phyloP scores from a whole-genome alignment of 805 yeast species.

The Metschnikowia kofuensis region DNA sequence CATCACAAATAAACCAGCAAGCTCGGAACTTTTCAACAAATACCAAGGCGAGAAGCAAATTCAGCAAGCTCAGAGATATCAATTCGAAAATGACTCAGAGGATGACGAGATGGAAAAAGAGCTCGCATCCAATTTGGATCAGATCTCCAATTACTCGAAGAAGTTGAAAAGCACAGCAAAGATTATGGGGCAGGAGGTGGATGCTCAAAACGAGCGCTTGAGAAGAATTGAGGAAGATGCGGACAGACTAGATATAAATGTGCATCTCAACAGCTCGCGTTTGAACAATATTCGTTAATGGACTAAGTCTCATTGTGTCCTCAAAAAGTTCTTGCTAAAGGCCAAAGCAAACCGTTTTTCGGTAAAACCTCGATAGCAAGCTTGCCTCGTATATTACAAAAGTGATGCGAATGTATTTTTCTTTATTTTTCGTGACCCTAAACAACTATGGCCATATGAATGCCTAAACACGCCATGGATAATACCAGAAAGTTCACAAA shows the following conservation, averaged over 20 bases:
- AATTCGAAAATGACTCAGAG: conserved; percentile 86
- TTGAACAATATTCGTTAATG: conserved; percentile 48
- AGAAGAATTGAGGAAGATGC: conserved; percentile 79
- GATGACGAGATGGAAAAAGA: conserved; percentile 92
- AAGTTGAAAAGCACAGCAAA: conserved; percentile 72
- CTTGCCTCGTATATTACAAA: too few species aligned
- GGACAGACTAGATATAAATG: conserved; percentile 77
- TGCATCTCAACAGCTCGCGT: conserved; percentile 72
- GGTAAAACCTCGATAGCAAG: too few species aligned
- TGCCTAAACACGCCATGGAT: too few species aligned
- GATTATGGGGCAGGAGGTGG: conserved; percentile 73
- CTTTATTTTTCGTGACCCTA: too few species aligned
- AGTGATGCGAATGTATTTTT: too few species aligned
- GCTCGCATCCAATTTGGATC: conserved; percentile 77
- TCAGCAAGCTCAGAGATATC: conserved; percentile 63
- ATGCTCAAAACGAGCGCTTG: conserved; percentile 71
- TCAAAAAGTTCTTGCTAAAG: too few species aligned
- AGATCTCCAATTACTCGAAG: conserved; percentile 63
- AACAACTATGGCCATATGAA: too few species aligned
- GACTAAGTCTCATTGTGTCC: background rate
- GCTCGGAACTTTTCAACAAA: conserved; percentile 39
- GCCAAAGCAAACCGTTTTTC: too few species aligned
- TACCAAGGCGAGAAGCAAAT: conserved; percentile 52
- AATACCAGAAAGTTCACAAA: too few species aligned
- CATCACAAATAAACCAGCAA: conserved; percentile 41